Conservation (phyloP, 169 alveolate species). For the Plasmodium sp. region DNA sequence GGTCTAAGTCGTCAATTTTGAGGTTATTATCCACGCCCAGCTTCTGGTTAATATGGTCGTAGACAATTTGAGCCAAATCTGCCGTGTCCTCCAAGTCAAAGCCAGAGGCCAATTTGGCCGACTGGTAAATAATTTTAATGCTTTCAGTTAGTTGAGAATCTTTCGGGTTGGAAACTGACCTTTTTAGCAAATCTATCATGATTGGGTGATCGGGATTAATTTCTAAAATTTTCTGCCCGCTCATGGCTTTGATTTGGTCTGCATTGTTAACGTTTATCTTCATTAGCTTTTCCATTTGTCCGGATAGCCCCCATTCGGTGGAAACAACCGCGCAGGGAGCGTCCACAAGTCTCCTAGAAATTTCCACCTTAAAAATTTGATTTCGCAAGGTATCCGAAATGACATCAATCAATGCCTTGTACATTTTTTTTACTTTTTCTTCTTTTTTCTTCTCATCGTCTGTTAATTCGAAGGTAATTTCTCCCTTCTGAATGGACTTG, state of each 20-base stretch:
- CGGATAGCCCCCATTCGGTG: constrained; percentile 93
- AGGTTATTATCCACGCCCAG: constrained; percentile 70
- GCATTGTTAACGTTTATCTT: constrained; percentile 88
- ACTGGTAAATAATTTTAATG: constrained; percentile 79
- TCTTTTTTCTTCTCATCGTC: constrained; percentile 85
- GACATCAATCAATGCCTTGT: constrained; percentile 85
- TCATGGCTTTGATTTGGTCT: constrained; percentile 80
- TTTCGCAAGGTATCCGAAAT: constrained; percentile 82
- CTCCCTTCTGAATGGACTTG: constrained; percentile 90
- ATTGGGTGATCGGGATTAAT: constrained; percentile 98
- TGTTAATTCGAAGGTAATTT: constrained; percentile 83
- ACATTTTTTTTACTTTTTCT: constrained; percentile 78
- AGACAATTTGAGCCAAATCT: constrained; percentile 73
- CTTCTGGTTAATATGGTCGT: constrained; percentile 72
- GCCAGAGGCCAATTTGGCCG: constrained; percentile 88
- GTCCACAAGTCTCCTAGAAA: constrained; percentile 88
- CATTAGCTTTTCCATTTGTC: constrained; percentile 92
- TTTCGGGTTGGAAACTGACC: constrained; percentile 70
- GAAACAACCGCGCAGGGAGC: constrained; percentile 92
- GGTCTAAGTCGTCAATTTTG: constrained; percentile 74
- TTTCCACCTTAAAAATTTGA: constrained; percentile 85
- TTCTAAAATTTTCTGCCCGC: constrained; percentile 92
- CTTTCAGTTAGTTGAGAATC: constrained; percentile 75
- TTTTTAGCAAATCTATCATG: constrained; percentile 84
- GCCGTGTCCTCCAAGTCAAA: constrained; percentile 83